A percentile compares a stretch with the other conserved stretches of the same genome.
Evolutionary conservation across 768 basidiomycete genomes (phyloP).

Genomic region (Suillus plorans): DNA sequence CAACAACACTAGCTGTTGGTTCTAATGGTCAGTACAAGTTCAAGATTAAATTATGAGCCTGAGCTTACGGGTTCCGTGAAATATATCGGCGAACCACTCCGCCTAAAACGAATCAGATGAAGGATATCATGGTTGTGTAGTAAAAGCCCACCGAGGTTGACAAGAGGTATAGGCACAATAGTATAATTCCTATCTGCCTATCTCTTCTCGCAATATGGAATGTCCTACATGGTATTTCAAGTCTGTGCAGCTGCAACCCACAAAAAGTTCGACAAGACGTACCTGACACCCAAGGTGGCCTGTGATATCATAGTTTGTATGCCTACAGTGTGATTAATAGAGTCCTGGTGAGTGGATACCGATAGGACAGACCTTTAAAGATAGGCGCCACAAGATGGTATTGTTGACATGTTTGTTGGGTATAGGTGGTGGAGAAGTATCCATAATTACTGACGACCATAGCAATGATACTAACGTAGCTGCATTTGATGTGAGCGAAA

Average conservation of each 20-base stretch:
- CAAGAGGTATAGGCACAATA: background rate
- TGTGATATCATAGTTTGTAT: slow-evolving; percentile 66
- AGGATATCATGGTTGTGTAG: background rate
- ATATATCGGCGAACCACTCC: background rate
- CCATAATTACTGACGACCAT: slow-evolving; percentile 56
- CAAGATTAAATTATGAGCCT: background rate
- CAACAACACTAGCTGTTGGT: background rate
- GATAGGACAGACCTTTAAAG: slow-evolving; percentile 52
- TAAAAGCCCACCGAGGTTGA: background rate
- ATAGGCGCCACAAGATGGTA: slow-evolving; percentile 54
- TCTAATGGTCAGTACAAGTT: background rate
- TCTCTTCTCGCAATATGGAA: background rate
- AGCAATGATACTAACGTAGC: slow-evolving; percentile 43
- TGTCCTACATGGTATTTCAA: background rate
- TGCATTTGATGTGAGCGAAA: slow-evolving; percentile 7
- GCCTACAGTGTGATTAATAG: background rate
- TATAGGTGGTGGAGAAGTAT: slow-evolving; percentile 55
- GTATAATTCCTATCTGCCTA: background rate
- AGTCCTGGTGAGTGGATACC: background rate
- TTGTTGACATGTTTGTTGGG: slow-evolving; percentile 39
- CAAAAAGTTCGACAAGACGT: slow-evolving; percentile 35
- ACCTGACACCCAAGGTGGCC: slow-evolving; percentile 62
- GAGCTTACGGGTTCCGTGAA: background rate
- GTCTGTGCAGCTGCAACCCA: background rate
- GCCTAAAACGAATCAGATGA: background rate